A percentile compares a stretch with the other conserved stretches of the same genome.
Conservation (phyloP, 1,139 yeast species). For the Taphrina wiesneri region DNA sequence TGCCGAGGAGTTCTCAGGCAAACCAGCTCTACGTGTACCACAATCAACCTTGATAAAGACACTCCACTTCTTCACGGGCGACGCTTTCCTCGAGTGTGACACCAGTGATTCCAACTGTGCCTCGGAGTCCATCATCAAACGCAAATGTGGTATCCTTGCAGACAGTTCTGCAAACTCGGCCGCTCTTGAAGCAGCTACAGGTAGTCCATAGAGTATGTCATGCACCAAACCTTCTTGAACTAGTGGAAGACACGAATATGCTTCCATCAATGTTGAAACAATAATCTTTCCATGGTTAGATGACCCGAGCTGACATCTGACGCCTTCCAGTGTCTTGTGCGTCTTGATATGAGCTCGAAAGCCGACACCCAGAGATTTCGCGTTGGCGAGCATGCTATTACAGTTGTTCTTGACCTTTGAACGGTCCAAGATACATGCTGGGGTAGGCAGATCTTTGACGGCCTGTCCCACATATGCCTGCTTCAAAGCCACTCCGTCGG, state of each 20-base stretch:
- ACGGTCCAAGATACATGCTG: slow-evolving; percentile 54
- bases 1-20: slow-evolving; percentile 46
- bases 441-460: slow-evolving; percentile 55
- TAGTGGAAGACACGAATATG: slow-evolving; percentile 57
- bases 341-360: slow-evolving; percentile 77
- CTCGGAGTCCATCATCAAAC: slow-evolving; percentile 63
- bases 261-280: slow-evolving; percentile 72
- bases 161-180: slow-evolving; percentile 55
- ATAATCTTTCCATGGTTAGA: slow-evolving; percentile 53
- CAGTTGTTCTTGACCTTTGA: slow-evolving; percentile 48
- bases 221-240: slow-evolving; percentile 51
- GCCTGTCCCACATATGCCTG: slow-evolving; percentile 42
- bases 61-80: slow-evolving; percentile 40
- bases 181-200: slow-evolving; percentile 57
- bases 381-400: slow-evolving; percentile 49
- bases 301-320: slow-evolving; percentile 52
- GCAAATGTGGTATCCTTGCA: slow-evolving; percentile 50
- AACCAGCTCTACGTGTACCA: slow-evolving; percentile 60
- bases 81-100: slow-evolving; percentile 44
- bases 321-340: slow-evolving; percentile 60
- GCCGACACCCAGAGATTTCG: slow-evolving; percentile 44
- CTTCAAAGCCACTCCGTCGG: slow-evolving; percentile 34
- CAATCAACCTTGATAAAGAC: slow-evolving; percentile 43
- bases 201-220: slow-evolving; percentile 70
- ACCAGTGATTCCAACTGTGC: slow-evolving; percentile 58